phyloP scores from a whole-genome alignment of 177 flowering plant genomes.

The Vitis hybrid region DNA sequence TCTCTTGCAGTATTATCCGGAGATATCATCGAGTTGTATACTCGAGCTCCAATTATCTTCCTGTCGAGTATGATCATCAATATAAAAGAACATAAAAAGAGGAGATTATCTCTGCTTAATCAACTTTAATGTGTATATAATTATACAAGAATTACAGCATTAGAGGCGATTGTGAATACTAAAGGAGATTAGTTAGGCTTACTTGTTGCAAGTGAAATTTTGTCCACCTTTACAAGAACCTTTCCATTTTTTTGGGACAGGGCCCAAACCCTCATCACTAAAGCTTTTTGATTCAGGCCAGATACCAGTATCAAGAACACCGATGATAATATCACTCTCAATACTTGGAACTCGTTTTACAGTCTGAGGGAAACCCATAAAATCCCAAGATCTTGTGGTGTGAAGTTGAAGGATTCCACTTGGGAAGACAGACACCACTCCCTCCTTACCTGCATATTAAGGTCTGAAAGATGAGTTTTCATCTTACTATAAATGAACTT shows the following conservation, averaged over 20 bases:
- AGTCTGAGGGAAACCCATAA: slow-evolving; percentile 26
- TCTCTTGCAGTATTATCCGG: slow-evolving; percentile 20
- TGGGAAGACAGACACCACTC: slow-evolving; percentile 37
- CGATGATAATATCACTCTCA: slow-evolving; percentile 34
- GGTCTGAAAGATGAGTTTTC: too few relatives aligned
- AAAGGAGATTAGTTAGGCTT: not conserved
- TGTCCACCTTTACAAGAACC: slow-evolving; percentile 38
- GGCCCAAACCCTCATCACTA: slow-evolving; percentile 30
- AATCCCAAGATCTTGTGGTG: slow-evolving; percentile 54
- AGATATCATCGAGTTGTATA: not conserved
- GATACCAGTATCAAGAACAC: slow-evolving; percentile 37
- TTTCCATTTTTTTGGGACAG: slow-evolving; percentile 43
- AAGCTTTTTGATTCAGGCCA: slow-evolving; percentile 49
- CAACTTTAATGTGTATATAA: too few relatives aligned
- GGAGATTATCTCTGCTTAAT: too few relatives aligned
- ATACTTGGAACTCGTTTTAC: not conserved
- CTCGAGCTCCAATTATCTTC: slow-evolving; percentile 35
- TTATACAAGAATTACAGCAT: too few relatives aligned
- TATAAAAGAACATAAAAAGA: too few relatives aligned
- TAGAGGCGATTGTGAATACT: too few relatives aligned
- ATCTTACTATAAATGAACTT: not conserved
- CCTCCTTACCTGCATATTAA: slow-evolving; percentile 24
- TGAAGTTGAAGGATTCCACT: slow-evolving; percentile 16
- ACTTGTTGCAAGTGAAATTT: slow-evolving; percentile 53
- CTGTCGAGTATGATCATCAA: slow-evolving; percentile 9